Evolutionary conservation across 2,329 filamentous ascomycete genomes (phyloP).

Genomic region (Parastagonospora avenae): DNA sequence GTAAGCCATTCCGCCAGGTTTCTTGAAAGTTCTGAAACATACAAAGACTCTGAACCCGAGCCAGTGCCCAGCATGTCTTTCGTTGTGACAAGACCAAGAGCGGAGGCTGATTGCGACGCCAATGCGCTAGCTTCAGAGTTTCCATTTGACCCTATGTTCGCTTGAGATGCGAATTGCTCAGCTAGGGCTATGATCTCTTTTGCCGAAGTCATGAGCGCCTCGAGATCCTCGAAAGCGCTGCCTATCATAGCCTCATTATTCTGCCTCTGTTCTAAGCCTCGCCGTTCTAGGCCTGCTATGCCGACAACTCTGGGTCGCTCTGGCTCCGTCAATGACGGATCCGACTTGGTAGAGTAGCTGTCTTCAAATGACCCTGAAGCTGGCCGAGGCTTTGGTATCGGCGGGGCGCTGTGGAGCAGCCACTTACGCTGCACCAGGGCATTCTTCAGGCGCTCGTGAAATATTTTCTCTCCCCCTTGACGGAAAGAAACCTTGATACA

Average conservation of each 20-base stretch:
- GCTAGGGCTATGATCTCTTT: slow-evolving; percentile 95
- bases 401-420: slow-evolving; percentile 88
- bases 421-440: slow-evolving; percentile 93
- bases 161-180: slow-evolving; percentile 79
- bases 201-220: slow-evolving; percentile 95
- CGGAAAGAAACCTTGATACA: slow-evolving; percentile 92
- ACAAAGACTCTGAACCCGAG: slow-evolving; percentile 79
- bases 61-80: slow-evolving; percentile 86
- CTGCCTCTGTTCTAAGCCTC: slow-evolving; percentile 81
- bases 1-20: slow-evolving; percentile 49
- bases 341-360: slow-evolving; percentile 25
- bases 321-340: slow-evolving; percentile 23
- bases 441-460: slow-evolving; percentile 85
- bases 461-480: slow-evolving; percentile 84
- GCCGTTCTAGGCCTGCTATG: slow-evolving; percentile 88
- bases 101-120: slow-evolving; percentile 79
- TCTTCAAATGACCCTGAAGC: slow-evolving; percentile 41
- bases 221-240: slow-evolving; percentile 91
- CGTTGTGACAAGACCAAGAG: slow-evolving; percentile 88
- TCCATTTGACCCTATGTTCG: slow-evolving; percentile 58
- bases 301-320: slow-evolving; percentile 69
- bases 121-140: slow-evolving; percentile 74
- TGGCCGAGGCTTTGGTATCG: slow-evolving; percentile 70
- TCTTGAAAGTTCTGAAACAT: slow-evolving; percentile 67
- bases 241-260: slow-evolving; percentile 95